Evolutionary conservation across 2,329 filamentous ascomycete species (phyloP).

Genomic region (Colletotrichum lentis): DNA sequence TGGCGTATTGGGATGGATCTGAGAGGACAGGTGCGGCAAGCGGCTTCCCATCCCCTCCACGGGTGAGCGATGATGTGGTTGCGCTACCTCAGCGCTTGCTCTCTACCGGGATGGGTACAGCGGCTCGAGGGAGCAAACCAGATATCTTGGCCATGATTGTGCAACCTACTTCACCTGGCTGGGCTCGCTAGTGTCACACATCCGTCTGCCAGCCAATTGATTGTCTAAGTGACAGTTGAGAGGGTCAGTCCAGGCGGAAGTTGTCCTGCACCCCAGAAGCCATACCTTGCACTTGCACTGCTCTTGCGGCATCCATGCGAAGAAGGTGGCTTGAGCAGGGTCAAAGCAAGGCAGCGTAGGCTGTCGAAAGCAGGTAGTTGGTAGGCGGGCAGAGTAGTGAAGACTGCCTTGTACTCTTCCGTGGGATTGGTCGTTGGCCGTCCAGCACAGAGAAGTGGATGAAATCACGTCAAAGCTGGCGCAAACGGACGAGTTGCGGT

Average conservation of each 20-base stretch:
- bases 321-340: constrained; percentile 10
- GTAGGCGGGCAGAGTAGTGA: constrained; percentile 10
- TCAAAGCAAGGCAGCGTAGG: constrained; percentile 20
- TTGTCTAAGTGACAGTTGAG: neutral
- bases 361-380: neutral
- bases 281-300: constrained; percentile 6
- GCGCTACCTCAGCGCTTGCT: neutral
- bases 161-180: constrained; percentile 6
- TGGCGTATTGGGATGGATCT: neutral
- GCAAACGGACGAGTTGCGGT: constrained; percentile 22
- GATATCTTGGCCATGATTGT: constrained; percentile 18
- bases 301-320: neutral
- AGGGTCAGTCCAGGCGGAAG: neutral
- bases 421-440: neutral
- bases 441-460: neutral
- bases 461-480: constrained; percentile 29
- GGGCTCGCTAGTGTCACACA: constrained; percentile 7
- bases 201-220: neutral
- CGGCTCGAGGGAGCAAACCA: constrained; percentile 16
- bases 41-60: neutral
- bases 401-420: neutral
- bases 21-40: neutral
- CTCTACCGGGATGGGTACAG: constrained; percentile 7
- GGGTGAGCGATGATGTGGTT: neutral
- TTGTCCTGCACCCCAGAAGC: constrained; percentile 6